Conservation (phyloP, 2,329 filamentous ascomycete species). For the Trichoderma citrinoviride region DNA sequence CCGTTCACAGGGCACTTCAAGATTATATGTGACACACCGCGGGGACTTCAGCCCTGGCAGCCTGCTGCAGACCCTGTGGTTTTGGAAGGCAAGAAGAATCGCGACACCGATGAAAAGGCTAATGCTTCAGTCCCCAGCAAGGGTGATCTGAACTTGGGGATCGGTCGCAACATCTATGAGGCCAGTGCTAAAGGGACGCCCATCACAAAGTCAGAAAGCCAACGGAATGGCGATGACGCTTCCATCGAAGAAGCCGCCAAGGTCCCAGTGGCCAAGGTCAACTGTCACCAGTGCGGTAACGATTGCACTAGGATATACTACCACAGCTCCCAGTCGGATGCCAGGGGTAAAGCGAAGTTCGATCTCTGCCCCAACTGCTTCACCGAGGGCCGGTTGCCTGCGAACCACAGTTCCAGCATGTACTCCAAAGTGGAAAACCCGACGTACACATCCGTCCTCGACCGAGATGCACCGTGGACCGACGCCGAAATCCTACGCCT, state of each 20-base stretch:
- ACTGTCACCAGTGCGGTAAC: slow-evolving; percentile 88
- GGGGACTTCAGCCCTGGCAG: slow-evolving; percentile 92
- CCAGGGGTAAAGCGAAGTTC: slow-evolving; percentile 69
- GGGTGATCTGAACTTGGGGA: slow-evolving; percentile 83
- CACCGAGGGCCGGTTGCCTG: slow-evolving; percentile 77
- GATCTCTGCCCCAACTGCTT: slow-evolving; percentile 92
- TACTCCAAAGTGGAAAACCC: slow-evolving; percentile 89
- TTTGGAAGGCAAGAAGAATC: slow-evolving; percentile 57
- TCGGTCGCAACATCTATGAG: slow-evolving; percentile 94
- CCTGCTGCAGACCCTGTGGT: slow-evolving; percentile 74
- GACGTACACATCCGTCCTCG: slow-evolving; percentile 72
- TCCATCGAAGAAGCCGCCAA: slow-evolving; percentile 61
- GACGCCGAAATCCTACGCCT: slow-evolving; percentile 87
- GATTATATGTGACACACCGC: slow-evolving; percentile 90
- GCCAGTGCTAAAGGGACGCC: slow-evolving; percentile 75
- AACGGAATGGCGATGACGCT: slow-evolving; percentile 75
- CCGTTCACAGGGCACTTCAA: slow-evolving; percentile 98
- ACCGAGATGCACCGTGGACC: slow-evolving; percentile 85
- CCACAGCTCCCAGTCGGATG: slow-evolving; percentile 55
- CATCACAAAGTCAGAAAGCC: slow-evolving; percentile 66
- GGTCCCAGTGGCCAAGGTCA: slow-evolving; percentile 64
- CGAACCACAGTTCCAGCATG: slow-evolving; percentile 72
- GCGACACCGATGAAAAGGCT: slow-evolving; percentile 72
- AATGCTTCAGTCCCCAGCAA: slow-evolving; percentile 65
- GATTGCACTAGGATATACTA: slow-evolving; percentile 73